phyloP scores from a whole-genome alignment of 257 asterid genomes.

The Solanum etuberosum region DNA sequence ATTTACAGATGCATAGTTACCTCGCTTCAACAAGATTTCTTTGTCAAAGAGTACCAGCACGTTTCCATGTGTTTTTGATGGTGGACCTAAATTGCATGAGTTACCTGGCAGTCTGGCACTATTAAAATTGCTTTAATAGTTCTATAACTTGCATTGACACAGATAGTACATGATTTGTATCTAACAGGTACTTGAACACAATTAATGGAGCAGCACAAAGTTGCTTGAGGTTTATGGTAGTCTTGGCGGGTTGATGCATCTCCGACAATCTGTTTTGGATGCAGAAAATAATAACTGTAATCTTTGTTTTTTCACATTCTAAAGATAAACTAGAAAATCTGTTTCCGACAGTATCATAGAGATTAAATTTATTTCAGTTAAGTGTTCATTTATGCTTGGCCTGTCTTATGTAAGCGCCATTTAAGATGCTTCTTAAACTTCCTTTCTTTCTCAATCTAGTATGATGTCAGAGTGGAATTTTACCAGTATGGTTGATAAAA shows the following conservation, averaged over 20 bases:
- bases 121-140: not conserved
- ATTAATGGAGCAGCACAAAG: constrained; percentile 20
- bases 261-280: constrained; percentile 10
- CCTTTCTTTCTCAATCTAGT: not conserved
- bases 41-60: not conserved
- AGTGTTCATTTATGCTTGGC: not conserved
- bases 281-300: constrained; percentile 5
- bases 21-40: not conserved
- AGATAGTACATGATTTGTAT: not conserved
- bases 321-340: not conserved
- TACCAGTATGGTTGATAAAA: not conserved
- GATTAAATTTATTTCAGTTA: not conserved
- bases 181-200: constrained; percentile 64
- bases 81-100: not conserved
- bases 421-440: not conserved
- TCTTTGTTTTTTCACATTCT: not conserved
- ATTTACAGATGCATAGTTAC: not conserved
- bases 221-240: constrained; percentile 21
- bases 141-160: not conserved
- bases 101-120: not conserved
- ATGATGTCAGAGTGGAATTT: not conserved
- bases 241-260: constrained; percentile 23
- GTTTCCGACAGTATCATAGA: not conserved
- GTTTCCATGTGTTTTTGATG: not conserved
- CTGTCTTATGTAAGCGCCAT: not conserved